Evolutionary conservation across 2,329 filamentous ascomycete genomes (phyloP), one percentile per base, ranked within the genome.

Genomic region (Neospermospora avenae): DNA sequence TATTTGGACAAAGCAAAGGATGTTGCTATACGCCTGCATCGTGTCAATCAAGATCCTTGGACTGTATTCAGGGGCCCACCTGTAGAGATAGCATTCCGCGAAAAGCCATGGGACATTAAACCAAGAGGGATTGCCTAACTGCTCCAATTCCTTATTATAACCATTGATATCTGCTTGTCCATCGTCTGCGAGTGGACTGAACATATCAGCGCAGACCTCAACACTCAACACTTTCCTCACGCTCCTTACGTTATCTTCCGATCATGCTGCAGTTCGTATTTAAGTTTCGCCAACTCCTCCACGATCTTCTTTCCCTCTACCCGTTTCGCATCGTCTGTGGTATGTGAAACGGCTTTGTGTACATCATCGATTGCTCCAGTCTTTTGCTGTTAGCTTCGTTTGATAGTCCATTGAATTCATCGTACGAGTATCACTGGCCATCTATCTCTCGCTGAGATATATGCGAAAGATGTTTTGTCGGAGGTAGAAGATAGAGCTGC

Each of bases 261-360:
- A 74, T 97, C 87, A 73, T 99, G 95, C 73, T 96, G 90, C 46
- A 98, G 78, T 77, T 98, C 93, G 76, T 98, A 97, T 77, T 99
- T 99, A 69, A 99, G 81, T 66, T 81, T 84, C 4, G 88, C 88
- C 13, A 99, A 81, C 67, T 89, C 83, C 72, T 89, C 85, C 44
- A 96, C 83, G 62, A 99, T 92, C 68, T 79, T 80, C 79, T 97
- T 97, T 70, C 95, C 95, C 74, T 98, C 95, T 24, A 83, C 83
- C 35, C 81, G 76, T 71, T 88, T 89, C 61, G 84, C 81, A 10
- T 85, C 75, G 55, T 91, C 84, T 45, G 58, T 64, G 4, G 63
- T 66, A 37, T 82, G 79, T 35, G 80, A 78, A 3, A 88, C 82
- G 7, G 89, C 81, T 55, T 90, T 89, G 77, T 96, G 92, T n/a